Conservation (phyloP, 1,284 basidiomycete species). For the Papiliotrema nemorosa region DNA sequence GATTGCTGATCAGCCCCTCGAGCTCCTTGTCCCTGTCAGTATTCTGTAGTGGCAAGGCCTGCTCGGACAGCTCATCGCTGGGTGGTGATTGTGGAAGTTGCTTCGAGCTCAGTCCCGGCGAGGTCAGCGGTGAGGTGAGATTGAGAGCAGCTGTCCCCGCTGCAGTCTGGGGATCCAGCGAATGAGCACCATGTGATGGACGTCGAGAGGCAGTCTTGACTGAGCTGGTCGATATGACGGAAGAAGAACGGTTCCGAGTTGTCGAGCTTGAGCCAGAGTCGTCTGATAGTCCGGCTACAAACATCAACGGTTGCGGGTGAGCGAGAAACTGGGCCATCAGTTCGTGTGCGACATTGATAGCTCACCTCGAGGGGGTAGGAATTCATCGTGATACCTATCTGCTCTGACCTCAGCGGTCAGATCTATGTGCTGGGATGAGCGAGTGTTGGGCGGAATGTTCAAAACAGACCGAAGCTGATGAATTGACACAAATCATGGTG, state of each 20-base stretch:
- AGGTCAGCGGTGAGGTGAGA: constrained; percentile 1
- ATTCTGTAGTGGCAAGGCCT: constrained; percentile 55
- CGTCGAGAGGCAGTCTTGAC: constrained; percentile 3
- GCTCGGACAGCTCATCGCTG: not conserved
- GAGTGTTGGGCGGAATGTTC: not conserved
- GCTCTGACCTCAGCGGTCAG: no score
- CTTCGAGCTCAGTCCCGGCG: not conserved
- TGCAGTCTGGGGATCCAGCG: constrained; percentile 12
- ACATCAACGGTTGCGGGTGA: constrained; percentile 86
- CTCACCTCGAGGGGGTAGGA: constrained; percentile 76
- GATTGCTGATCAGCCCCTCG: constrained; percentile 58
- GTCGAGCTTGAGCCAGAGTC: constrained; percentile 15
- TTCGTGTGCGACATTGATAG: not conserved
- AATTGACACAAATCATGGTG: not conserved
- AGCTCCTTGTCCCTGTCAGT: constrained; percentile 38
- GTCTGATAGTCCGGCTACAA: constrained; percentile 74
- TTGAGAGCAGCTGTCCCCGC: not conserved
- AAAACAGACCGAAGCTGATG: not conserved
- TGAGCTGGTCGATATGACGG: constrained; percentile 13
- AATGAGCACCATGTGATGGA: constrained; percentile 1
- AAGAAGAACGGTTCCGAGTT: constrained; percentile 11
- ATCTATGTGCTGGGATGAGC: no score
- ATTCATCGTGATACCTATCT: constrained; percentile 74
- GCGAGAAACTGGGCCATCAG: constrained; percentile 55
- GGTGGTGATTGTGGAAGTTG: constrained; percentile 1